Percentiles rank a stretch among this genome's conserved stretches.
Conservation (phyloP, 768 basidiomycete species). For the Phlegmacium glaucopus region DNA sequence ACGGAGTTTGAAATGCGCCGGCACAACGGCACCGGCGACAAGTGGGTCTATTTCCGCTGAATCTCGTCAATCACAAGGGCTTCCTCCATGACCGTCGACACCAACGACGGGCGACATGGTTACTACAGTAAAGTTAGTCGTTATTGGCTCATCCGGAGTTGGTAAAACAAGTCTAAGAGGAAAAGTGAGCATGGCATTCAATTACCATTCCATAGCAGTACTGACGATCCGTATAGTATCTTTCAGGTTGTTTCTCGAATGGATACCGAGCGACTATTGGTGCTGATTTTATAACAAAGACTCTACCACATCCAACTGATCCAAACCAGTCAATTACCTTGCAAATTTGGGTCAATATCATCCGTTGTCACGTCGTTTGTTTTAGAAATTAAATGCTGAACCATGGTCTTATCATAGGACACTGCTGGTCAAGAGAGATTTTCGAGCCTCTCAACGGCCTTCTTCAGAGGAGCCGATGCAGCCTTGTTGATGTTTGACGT, state of each 20-base stretch:
- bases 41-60: too few species aligned
- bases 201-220: background rate
- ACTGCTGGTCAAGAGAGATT: slow-evolving; percentile 89
- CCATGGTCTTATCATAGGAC: slow-evolving; percentile 45
- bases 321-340: slow-evolving; percentile 58
- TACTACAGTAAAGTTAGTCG: slow-evolving; percentile 74
- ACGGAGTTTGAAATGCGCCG: too few species aligned
- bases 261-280: slow-evolving; percentile 86
- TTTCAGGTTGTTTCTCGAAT: slow-evolving; percentile 70
- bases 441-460: slow-evolving; percentile 75
- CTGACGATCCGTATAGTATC: slow-evolving; percentile 46
- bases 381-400: background rate
- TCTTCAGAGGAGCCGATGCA: slow-evolving; percentile 85
- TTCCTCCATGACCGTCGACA: slow-evolving; percentile 2
- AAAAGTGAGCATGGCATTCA: slow-evolving; percentile 51
- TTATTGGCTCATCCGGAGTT: slow-evolving; percentile 81
- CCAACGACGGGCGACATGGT: slow-evolving; percentile 35
- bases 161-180: slow-evolving; percentile 80
- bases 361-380: slow-evolving; percentile 3
- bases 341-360: slow-evolving; percentile 51
- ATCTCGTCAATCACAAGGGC: too few species aligned
- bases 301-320: slow-evolving; percentile 55
- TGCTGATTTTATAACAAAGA: slow-evolving; percentile 84
- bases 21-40: too few species aligned
- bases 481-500: slow-evolving; percentile 81